These are phyloP conservation scores for Boeremia exigua DNA, from an alignment of 2,329 filamentous ascomycete genomes.

Conservation along the genomic window DNA sequence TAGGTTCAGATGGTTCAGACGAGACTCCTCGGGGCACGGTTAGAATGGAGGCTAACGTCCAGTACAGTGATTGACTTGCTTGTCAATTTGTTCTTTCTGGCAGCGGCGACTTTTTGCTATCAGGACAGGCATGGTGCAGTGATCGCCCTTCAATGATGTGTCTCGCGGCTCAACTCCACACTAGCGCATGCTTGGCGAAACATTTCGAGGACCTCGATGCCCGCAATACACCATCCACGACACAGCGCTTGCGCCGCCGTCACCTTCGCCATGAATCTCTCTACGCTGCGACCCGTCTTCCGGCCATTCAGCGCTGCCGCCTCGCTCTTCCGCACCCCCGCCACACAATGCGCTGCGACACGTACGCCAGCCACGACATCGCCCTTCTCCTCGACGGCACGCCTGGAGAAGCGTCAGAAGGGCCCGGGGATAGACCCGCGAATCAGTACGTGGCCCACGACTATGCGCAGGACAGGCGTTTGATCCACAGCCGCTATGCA, in stretches of 20 bases:
- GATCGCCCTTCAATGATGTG: not conserved
- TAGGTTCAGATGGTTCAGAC: too few species aligned
- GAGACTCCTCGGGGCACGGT: too few species aligned
- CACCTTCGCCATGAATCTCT: conserved; percentile 35
- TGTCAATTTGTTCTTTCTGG: not conserved
- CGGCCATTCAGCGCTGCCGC: conserved; percentile 21
- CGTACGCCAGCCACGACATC: conserved; percentile 23
- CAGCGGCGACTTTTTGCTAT: not conserved
- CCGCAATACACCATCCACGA: conserved; percentile 13
- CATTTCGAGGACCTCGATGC: conserved; percentile 10
- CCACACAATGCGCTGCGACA: conserved; percentile 23
- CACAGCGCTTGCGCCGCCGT: conserved; percentile 4
- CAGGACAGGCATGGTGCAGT: too few species aligned
- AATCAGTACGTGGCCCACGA: conserved; percentile 39
- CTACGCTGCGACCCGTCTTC: conserved; percentile 31
- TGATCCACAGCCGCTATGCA: not conserved
- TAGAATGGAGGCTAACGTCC: too few species aligned
- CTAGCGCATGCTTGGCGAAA: conserved; percentile 17
- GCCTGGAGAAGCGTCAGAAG: conserved; percentile 37
- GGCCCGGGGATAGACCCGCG: conserved; percentile 36
- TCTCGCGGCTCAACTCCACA: not conserved
- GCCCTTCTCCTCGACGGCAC: conserved; percentile 40
- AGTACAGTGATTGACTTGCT: too few species aligned
- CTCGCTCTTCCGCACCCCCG: conserved; percentile 17
- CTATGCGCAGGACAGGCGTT: not conserved